Evolutionary conservation across 1,139 yeast genomes (phyloP), one percentile per base, ranked within the genome.

Genomic region (Casaregolazyma lundiana): DNA sequence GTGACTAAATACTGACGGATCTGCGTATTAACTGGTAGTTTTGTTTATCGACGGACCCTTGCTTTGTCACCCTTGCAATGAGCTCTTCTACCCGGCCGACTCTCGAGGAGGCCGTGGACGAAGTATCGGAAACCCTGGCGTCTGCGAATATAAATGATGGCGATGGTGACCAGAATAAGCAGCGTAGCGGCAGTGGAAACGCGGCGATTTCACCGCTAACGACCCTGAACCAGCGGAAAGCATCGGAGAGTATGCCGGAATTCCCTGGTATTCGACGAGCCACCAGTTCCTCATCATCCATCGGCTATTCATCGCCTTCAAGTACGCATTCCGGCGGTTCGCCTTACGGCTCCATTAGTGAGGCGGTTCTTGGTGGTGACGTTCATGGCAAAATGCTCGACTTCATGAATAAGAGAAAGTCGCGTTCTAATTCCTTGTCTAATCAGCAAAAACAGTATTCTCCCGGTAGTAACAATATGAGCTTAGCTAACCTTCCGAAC

Each of bases 331-430:
- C 45, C 13, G 15, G 35, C 30, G 16, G 11, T 15, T 30, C 46
- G 11, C 30, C 30, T 5, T 34, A 32, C 26, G 38, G 35, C 22
- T 24, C 41, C 19, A 13, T 42, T 6, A 35, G 40, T 9, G 42
- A 39, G 18, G 46, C 43, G 16, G 45, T 42, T 18, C 22, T 44
- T 30, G 45, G 48, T 13, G 26, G 49, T 9, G 49, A 48, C 22
- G 44, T 48, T 7, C 48, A 48, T 40, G 51, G 47, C 9, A 36
- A 60, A 22, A 48, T 60, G 24, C 53, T 57, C 44, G 58, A 59
- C 9, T 60, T 60, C 43, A 62, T 58, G 44, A 56, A 56, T 36
- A 53, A 58, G 15, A 53, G 64, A 11, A 13, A 53, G 38, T 54
- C 58, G 3, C 48, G 60, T 6, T 56, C 61, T 11, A 56, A 54